These are phyloP conservation scores for Sedum album DNA, from an alignment of 164 flowering plant genomes.

Conservation along the genomic window DNA sequence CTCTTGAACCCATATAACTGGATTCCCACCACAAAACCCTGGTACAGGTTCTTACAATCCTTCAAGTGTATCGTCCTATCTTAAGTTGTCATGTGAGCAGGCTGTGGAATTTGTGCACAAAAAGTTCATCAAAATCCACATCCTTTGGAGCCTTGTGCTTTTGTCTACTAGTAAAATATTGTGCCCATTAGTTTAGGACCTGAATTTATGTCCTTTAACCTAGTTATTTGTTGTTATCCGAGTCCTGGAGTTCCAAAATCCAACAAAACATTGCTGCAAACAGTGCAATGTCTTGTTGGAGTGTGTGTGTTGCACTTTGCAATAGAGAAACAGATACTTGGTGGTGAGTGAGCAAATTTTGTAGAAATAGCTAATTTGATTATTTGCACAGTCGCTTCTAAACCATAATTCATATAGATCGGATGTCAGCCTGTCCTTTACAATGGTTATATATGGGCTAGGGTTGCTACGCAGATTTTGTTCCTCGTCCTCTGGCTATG, in stretches of 20 bases:
- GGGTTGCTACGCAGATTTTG: too few relatives aligned
- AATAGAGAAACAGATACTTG: too few relatives aligned
- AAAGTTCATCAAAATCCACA: not conserved
- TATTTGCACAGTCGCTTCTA: too few relatives aligned
- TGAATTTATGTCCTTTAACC: not conserved
- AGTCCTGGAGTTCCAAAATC: not conserved
- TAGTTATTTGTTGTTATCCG: not conserved
- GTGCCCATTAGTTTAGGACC: not conserved
- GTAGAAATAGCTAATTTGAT: too few relatives aligned
- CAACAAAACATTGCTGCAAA: not conserved
- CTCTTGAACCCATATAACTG: constrained; percentile 17
- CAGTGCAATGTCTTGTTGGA: not conserved
- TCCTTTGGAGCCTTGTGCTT: not conserved
- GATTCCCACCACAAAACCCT: not conserved
- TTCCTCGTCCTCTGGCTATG: too few relatives aligned
- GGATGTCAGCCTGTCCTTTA: too few relatives aligned
- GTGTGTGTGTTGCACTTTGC: not conserved
- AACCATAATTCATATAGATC: too few relatives aligned
- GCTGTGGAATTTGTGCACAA: not conserved
- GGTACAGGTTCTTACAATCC: not conserved
- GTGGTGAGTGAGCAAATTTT: too few relatives aligned
- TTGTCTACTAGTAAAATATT: not conserved
- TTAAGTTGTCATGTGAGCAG: not conserved
- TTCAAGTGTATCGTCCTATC: not conserved
- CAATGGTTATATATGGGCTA: too few relatives aligned